phyloP scores from a whole-genome alignment of 2,329 filamentous ascomycete genomes.

The Trichoderma pleuroti region DNA sequence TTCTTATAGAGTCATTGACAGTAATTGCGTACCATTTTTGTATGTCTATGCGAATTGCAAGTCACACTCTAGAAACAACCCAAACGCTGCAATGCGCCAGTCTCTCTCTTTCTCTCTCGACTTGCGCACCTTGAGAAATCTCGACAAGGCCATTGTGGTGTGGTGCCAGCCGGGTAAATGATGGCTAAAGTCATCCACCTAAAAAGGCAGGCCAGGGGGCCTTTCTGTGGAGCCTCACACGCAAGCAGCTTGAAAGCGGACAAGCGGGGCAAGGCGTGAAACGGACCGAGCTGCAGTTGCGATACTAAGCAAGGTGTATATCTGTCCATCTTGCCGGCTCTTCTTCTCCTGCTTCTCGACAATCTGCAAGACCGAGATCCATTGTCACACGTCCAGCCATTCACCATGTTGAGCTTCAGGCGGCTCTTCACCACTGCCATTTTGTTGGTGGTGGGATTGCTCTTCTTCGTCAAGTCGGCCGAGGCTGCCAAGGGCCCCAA shows the following conservation, averaged over 20 bases:
- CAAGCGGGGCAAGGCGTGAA: constrained; percentile 23
- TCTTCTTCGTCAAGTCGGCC: constrained; percentile 71
- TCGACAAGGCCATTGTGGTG: neutral
- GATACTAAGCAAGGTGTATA: constrained; percentile 18
- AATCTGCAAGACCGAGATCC: neutral
- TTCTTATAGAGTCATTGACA: accelerated
- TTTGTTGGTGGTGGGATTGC: constrained; percentile 69
- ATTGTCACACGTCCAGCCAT: constrained; percentile 18
- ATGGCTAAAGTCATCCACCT: neutral
- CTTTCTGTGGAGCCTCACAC: neutral
- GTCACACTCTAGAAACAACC: neutral
- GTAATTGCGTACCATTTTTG: neutral
- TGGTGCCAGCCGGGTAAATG: constrained; percentile 1
- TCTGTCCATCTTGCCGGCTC: constrained; percentile 19
- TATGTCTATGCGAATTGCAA: neutral
- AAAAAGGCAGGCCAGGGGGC: neutral
- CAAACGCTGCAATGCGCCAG: neutral
- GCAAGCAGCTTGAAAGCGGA: neutral
- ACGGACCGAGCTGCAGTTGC: constrained; percentile 16
- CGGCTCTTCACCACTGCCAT: constrained; percentile 68
- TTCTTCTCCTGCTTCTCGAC: neutral
- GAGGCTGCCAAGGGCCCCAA: constrained; percentile 82
- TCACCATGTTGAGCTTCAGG: constrained; percentile 71
- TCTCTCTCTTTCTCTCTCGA: neutral
- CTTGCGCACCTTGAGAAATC: neutral